A percentile compares a stretch with the other conserved stretches of the same genome.
Evolutionary conservation across 2,329 filamentous ascomycete species (phyloP).

Genomic region (Fonsecaea nubica): DNA sequence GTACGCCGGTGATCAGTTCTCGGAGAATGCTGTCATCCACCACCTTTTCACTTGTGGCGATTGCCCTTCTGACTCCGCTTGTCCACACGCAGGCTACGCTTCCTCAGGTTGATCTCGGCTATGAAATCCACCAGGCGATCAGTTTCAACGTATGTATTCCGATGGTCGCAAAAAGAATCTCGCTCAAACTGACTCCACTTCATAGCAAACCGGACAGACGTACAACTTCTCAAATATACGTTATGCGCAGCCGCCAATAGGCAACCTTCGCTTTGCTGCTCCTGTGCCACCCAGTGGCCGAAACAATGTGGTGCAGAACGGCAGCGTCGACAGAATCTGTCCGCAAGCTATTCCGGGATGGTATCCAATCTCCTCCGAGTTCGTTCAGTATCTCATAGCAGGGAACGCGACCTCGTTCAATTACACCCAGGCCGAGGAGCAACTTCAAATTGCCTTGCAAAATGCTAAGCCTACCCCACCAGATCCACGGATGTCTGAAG

Average conservation of each 20-base stretch:
- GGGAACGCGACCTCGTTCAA: constrained; percentile 42
- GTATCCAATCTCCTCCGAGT: constrained; percentile 46
- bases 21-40: constrained; percentile 10
- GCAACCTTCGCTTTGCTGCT: constrained; percentile 58
- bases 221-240: constrained; percentile 66
- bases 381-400: constrained; percentile 44
- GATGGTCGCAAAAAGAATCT: neutral
- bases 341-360: constrained; percentile 56
- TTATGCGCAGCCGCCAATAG: constrained; percentile 61
- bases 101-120: constrained; percentile 61
- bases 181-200: neutral
- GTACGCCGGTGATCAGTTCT: neutral
- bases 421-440: constrained; percentile 40
- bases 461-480: constrained; percentile 44
- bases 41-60: neutral
- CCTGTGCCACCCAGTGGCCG: constrained; percentile 54
- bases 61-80: constrained; percentile 3
- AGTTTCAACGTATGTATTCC: constrained; percentile 36
- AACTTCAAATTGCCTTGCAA: constrained; percentile 25
- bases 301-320: constrained; percentile 55
- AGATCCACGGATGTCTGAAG: constrained; percentile 46
- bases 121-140: constrained; percentile 57
- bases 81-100: constrained; percentile 29
- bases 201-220: constrained; percentile 47
- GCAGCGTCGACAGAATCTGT: constrained; percentile 52